These are phyloP conservation scores for Solanum etuberosum DNA, from an alignment of 257 asterid genomes.

Conservation along the genomic window DNA sequence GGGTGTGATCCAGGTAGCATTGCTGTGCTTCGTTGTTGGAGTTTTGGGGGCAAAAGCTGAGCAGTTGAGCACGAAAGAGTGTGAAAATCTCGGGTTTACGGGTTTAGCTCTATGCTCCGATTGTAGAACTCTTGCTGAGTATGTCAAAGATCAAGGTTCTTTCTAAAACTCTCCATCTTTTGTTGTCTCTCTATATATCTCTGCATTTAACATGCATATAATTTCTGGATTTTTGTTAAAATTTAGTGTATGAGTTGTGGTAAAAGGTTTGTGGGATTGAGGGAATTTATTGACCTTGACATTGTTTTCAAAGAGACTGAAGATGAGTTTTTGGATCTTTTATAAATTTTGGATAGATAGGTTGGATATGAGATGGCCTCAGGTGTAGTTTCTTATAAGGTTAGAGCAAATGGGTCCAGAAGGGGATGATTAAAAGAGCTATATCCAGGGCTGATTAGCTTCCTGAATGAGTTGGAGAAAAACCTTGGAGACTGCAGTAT, in stretches of 20 bases:
- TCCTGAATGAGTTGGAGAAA: background rate
- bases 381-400: background rate
- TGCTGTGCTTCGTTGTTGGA: background rate
- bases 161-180: background rate
- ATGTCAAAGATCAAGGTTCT: conserved; percentile 72
- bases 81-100: conserved; percentile 71
- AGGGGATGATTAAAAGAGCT: background rate
- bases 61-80: conserved; percentile 56
- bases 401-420: background rate
- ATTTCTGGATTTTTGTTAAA: background rate
- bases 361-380: background rate
- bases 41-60: conserved; percentile 24
- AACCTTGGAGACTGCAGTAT: background rate
- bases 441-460: background rate
- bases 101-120: conserved; percentile 93
- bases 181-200: background rate
- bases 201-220: background rate
- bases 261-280: background rate
- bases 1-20: background rate
- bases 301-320: background rate
- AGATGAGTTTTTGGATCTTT: background rate
- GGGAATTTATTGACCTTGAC: background rate
- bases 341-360: background rate
- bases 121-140: conserved; percentile 74
- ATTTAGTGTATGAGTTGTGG: background rate